Evolutionary conservation across 1,284 basidiomycete genomes (phyloP).

Genomic region (Marasmius oreades): DNA sequence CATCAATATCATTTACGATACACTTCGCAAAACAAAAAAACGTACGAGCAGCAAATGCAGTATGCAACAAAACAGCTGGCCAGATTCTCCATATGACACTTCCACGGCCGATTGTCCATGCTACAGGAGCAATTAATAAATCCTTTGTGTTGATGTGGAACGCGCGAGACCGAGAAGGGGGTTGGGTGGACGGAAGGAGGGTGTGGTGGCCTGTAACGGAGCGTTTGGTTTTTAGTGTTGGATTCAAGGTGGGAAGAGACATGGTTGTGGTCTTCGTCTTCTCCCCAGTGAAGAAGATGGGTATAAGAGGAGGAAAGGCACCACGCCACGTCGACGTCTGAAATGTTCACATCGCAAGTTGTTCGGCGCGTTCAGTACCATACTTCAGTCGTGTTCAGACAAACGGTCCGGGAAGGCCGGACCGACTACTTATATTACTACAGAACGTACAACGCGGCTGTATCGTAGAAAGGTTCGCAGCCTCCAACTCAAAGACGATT

Average conservation of each 20-base stretch:
- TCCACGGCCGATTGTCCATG: slow-evolving; percentile 59
- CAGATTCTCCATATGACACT: slow-evolving; percentile 65
- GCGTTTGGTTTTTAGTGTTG: not conserved
- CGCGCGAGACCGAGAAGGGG: not conserved
- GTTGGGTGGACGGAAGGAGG: not conserved
- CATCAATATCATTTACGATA: no score
- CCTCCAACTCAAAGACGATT: no score
- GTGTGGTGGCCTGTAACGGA: slow-evolving; percentile 1
- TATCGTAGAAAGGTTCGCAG: no score
- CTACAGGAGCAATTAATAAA: not conserved
- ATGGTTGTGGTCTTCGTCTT: no score
- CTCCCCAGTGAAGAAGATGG: no score
- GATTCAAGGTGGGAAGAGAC: not conserved
- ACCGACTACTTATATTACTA: no score
- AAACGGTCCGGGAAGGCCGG: no score
- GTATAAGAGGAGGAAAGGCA: no score
- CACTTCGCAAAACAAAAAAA: no score
- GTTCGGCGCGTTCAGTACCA: no score
- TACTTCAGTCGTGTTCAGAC: no score
- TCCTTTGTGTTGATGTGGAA: not conserved
- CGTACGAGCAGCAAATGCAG: slow-evolving; percentile 42
- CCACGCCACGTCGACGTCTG: not conserved
- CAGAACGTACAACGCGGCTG: no score
- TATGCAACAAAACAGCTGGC: slow-evolving; percentile 62
- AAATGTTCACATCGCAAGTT: not conserved